Percentiles rank a stretch among this genome's conserved stretches.
These are phyloP conservation scores for Jatropha multifida DNA, from an alignment of 441 rosid species.

Conservation along the genomic window DNA sequence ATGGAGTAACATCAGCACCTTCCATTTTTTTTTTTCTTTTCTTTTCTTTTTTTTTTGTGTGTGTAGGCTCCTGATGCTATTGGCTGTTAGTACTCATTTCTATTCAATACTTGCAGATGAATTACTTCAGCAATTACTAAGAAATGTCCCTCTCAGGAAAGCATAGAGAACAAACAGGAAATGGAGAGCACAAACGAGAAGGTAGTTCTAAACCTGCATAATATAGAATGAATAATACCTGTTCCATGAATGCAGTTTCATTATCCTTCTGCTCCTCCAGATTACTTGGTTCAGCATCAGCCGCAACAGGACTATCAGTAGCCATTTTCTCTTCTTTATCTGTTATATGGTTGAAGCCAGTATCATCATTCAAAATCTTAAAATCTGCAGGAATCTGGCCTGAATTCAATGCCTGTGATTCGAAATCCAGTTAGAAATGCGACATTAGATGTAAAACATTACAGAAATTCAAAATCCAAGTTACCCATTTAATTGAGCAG, in stretches of 20 bases:
- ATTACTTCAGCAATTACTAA: not conserved
- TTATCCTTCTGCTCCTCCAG: slow-evolving; percentile 38
- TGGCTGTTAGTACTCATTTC: not conserved
- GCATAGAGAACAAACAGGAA: not conserved
- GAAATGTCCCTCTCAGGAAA: not conserved
- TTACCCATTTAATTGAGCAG: slow-evolving; percentile 8
- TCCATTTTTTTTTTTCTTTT: not conserved
- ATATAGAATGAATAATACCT: slow-evolving; percentile 33
- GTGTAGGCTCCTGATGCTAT: not conserved
- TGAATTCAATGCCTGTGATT: slow-evolving; percentile 73
- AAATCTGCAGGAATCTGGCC: slow-evolving; percentile 94
- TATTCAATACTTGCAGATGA: not conserved
- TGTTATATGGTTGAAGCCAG: slow-evolving; percentile 24
- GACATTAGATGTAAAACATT: slow-evolving; percentile 23
- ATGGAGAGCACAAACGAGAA: not conserved
- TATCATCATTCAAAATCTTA: slow-evolving; percentile 44
- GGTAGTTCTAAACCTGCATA: not conserved
- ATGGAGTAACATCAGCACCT: not conserved
- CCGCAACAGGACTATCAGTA: slow-evolving; percentile 29
- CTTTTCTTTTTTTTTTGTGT: too few species aligned
- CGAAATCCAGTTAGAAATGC: slow-evolving; percentile 27
- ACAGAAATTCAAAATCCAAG: slow-evolving; percentile 14
- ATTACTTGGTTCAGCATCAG: slow-evolving; percentile 32
- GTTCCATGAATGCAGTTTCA: slow-evolving; percentile 70
- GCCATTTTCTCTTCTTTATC: slow-evolving; percentile 48